Evolutionary conservation across 345 rosid species (phyloP), one percentile per base, ranked within the genome.

Genomic region (Lenwebbia sp.): DNA sequence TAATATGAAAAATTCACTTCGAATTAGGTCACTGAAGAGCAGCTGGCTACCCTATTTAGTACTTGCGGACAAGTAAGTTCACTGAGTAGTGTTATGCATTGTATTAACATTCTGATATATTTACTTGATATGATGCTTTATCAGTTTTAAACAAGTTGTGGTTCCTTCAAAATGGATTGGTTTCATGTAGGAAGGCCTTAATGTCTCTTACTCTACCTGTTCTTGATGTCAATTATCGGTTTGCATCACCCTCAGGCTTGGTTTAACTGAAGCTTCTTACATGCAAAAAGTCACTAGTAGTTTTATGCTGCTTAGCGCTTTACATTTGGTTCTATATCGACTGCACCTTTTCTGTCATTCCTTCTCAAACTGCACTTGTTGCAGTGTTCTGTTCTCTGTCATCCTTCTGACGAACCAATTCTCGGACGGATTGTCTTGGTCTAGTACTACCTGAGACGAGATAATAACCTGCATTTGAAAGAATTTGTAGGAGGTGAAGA

Each of bases 1-100:
- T 41, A 3, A 19, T 57, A 4, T 55, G 26, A 56, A 33, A 57
- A 21, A 21, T 25, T 86, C 19, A 25, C 70, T 62, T 81, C 78
- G 58, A 85, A 88, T 75, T 89, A 96, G 99, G 95, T 95, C 88
- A 95, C 98, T 78, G 98, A 96, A 92, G 99, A 96, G 90, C 91
- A 88, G 89, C 95, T 96, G 90, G 99, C 99, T 89, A 95, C 89
- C 82, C 87, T 96, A 87, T 96, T 96, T 88, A 91, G 93, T 88
- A 88, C 83, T 86, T 96, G 96, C 82, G 99, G 98, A 87, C 96
- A 94, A 85, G 98, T 96, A 90, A 94, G 95, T 88, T 86, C 74
- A 86, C 56, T 14, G 86, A 60, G 40, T 33, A 62, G 41, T 37
- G 13, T 47, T 58, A 22, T 47, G 82, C 28, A 62, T 44, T n/a